Base-by-base conservation (phyloP, 2,329 filamentous ascomycete species). In the Penicillium nordicum region DNA sequence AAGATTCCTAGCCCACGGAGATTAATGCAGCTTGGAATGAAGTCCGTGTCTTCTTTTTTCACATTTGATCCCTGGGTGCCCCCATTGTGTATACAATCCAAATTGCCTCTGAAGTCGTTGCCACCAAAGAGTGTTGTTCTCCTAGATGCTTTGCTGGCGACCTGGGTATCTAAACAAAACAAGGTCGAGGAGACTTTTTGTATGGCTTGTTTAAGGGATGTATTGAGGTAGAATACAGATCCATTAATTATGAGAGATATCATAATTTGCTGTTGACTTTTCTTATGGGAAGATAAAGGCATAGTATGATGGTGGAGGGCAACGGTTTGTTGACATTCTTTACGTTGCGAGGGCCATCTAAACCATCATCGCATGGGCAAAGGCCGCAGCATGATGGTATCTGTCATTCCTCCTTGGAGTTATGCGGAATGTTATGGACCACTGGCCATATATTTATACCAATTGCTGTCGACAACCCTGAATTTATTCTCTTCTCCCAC, bases 321-420 rank as follows among this genome's bases (percentile, higher is more conserved):
- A 4, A 12, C 18, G 43, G 30, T 21, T 38, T 55, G 54, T 50
- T 42, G 43, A 42, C 65, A 67, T 67, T 67, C 65, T 45, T 64
- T 57, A 53, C 59, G 65, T 66, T 65, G 61, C 62, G 54, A 55
- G 50, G 60, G 50, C 30, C 38, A 30, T 52, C 36, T 32, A n/a
- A 27, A 10, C 43, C 6, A 30, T 46, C 25, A 36, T 9, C 36
- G 23, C 14, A 48, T 40, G 36, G 53, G 47, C 40, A 57, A 57
- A 44, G 30, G 38, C 50, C 49, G 38, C 52, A 44, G 48, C 37
- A 53, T 38, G 53, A 53, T 61, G 61, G 59, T 42, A 64, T 63
- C 45, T 42, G 46, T 44, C 65, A 66, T 67, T 67, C 65, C 56
- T 60, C 44, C 18, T 21, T 38, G 38, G 9, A 58, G 53, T 25